Conservation (phyloP, 2,329 filamentous ascomycete genomes). For the Chrysoporthe austroafricana region DNA sequence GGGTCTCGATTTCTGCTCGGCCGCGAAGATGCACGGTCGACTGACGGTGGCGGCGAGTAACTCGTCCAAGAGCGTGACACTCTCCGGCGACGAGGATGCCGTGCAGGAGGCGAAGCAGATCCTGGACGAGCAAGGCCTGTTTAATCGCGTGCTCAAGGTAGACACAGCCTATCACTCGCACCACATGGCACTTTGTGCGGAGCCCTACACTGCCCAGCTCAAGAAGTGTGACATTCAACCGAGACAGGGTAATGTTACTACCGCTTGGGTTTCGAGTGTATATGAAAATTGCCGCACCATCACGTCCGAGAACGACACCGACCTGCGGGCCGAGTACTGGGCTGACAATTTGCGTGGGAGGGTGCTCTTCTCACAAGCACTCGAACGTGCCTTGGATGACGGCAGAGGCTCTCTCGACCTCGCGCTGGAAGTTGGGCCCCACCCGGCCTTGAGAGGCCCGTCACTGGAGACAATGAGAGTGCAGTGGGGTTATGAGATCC, state of each 20-base stretch:
- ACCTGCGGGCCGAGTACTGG: slow-evolving; percentile 28
- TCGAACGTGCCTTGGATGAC: too few relatives aligned
- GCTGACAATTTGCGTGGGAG: slow-evolving; percentile 29
- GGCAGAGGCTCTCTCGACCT: slow-evolving; percentile 5
- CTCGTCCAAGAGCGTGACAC: slow-evolving; percentile 31
- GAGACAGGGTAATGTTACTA: background rate
- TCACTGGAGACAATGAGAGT: too few relatives aligned
- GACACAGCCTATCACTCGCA: slow-evolving; percentile 48
- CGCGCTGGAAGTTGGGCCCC: too few relatives aligned
- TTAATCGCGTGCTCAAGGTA: slow-evolving; percentile 40
- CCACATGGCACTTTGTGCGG: slow-evolving; percentile 38
- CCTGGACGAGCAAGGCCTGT: slow-evolving; percentile 34
- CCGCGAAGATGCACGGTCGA: too few relatives aligned
- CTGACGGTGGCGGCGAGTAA: background rate
- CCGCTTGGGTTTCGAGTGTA: background rate
- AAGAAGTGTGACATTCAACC: background rate
- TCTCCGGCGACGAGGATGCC: slow-evolving; percentile 37
- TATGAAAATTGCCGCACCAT: background rate
- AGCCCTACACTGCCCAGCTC: background rate
- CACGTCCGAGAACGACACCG: slow-evolving; percentile 15
- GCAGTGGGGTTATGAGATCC: slow-evolving; percentile 9
- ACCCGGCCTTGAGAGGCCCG: too few relatives aligned
- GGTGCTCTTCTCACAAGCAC: slow-evolving; percentile 31
- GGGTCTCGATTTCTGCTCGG: too few relatives aligned
- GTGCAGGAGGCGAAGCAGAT: slow-evolving; percentile 34